A percentile compares a stretch with the other conserved stretches of the same genome.
Evolutionary conservation across 768 basidiomycete species (phyloP).

Genomic region (Mycena vitilis): DNA sequence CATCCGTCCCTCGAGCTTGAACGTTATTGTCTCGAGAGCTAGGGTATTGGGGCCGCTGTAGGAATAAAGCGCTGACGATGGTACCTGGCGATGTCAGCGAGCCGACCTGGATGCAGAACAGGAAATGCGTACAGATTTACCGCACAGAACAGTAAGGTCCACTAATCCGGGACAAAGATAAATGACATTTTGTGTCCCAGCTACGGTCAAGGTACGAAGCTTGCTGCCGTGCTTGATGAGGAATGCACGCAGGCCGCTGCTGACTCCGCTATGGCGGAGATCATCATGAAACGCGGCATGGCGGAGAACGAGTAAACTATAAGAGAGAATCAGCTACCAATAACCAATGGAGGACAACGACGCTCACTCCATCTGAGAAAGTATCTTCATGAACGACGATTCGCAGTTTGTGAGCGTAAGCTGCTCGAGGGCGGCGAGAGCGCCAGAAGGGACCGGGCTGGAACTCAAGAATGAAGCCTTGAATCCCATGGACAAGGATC

Average conservation of each 20-base stretch:
- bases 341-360: too few relatives aligned
- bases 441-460: not conserved
- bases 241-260: not conserved
- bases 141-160: slow-evolving; percentile 24
- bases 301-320: slow-evolving; percentile 18
- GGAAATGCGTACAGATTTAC: slow-evolving; percentile 1
- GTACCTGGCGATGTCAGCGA: not conserved
- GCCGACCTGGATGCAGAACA: not conserved
- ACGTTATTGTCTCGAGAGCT: slow-evolving; percentile 14
- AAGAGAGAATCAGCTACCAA: slow-evolving; percentile 6
- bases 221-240: slow-evolving; percentile 27
- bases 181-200: not conserved
- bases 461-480: slow-evolving; percentile 5
- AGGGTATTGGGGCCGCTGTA: not conserved
- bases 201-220: slow-evolving; percentile 10
- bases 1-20: slow-evolving; percentile 4
- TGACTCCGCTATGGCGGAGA: slow-evolving; percentile 4
- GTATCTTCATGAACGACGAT: not conserved
- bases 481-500: slow-evolving; percentile 15
- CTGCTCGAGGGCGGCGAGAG: slow-evolving; percentile 20
- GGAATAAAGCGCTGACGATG: slow-evolving; percentile 2
- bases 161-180: slow-evolving; percentile 22
- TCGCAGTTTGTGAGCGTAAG: slow-evolving; percentile 11
- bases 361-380: slow-evolving; percentile 25
- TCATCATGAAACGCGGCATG: not conserved